These are phyloP conservation scores for Aspergillus neotritici DNA, from an alignment of 2,329 filamentous ascomycete genomes.

Conservation along the genomic window DNA sequence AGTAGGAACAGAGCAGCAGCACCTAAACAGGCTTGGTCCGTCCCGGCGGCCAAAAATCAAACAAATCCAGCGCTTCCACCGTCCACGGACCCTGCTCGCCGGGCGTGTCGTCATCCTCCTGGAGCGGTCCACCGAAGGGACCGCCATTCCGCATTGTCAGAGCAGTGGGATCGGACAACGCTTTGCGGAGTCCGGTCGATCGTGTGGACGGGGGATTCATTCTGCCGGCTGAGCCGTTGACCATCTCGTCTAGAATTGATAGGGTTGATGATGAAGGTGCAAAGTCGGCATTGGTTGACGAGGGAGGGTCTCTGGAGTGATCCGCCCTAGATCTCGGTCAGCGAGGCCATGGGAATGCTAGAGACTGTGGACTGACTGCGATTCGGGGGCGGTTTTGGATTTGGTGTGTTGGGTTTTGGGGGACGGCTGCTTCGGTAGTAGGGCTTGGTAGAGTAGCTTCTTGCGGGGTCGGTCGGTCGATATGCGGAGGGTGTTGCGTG, in stretches of 20 bases:
- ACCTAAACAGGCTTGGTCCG: slow-evolving; percentile 28
- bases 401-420: slow-evolving; percentile 10
- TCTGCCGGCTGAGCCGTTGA: slow-evolving; percentile 1
- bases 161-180: slow-evolving; percentile 31
- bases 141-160: slow-evolving; percentile 14
- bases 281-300: slow-evolving; percentile 20
- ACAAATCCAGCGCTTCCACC: slow-evolving; percentile 37
- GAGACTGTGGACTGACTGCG: slow-evolving; percentile 28
- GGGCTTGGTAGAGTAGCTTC: slow-evolving; percentile 41
- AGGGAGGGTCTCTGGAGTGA: neutral
- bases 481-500: slow-evolving; percentile 28
- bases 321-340: slow-evolving; percentile 10
- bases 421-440: slow-evolving; percentile 23
- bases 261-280: slow-evolving; percentile 25
- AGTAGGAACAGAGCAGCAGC: neutral
- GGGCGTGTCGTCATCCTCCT: slow-evolving; percentile 13
- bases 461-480: slow-evolving; percentile 33
- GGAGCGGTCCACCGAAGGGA: neutral
- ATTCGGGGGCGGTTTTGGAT: slow-evolving; percentile 5
- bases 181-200: slow-evolving; percentile 25
- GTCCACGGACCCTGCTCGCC: slow-evolving; percentile 38
- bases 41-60: slow-evolving; percentile 41
- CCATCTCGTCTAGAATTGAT: slow-evolving; percentile 23
- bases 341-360: neutral
- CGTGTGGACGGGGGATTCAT: slow-evolving; percentile 1